Percentiles rank a stretch among this genome's conserved stretches.
These are phyloP conservation scores for Acacia concinna DNA, from an alignment of 331 rosid species.

Conservation along the genomic window DNA sequence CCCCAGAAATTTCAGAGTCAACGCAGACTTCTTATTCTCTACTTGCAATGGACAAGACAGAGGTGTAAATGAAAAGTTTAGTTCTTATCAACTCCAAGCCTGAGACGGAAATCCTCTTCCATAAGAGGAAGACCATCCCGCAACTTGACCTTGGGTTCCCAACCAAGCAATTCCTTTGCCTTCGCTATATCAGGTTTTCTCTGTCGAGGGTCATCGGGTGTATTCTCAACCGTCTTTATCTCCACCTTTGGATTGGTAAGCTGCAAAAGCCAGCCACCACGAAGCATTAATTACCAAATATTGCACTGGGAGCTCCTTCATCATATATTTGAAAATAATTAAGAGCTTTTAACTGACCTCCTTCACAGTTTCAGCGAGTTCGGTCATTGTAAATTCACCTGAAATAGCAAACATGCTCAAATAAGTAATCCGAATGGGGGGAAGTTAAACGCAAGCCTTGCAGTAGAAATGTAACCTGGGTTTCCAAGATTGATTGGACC, in stretches of 20 bases:
- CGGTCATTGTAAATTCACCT: conserved; percentile 89
- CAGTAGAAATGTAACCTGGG: conserved; percentile 58
- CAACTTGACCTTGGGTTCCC: conserved; percentile 75
- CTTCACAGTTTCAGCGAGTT: conserved; percentile 84
- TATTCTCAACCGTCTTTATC: conserved; percentile 74
- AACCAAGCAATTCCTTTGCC: conserved; percentile 63
- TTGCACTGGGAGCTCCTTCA: neutral
- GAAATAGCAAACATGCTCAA: conserved; percentile 25
- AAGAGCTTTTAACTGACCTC: conserved; percentile 56
- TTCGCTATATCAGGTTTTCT: conserved; percentile 79
- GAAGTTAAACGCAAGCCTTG: neutral
- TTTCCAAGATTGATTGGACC: conserved; percentile 98
- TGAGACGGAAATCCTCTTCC: conserved; percentile 80
- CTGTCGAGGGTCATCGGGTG: conserved; percentile 86
- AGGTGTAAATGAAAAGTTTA: conserved; percentile 21
- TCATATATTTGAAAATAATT: neutral
- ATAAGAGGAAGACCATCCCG: conserved; percentile 78
- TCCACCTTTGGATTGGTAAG: conserved; percentile 67
- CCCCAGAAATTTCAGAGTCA: neutral
- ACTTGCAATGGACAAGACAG: conserved; percentile 2
- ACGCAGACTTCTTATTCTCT: conserved; percentile 33
- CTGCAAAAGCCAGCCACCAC: conserved; percentile 41
- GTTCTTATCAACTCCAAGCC: conserved; percentile 54
- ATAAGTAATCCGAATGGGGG: neutral
- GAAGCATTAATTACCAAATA: neutral